These are phyloP conservation scores for Lonicera japonica DNA, from an alignment of 129 eudicot genomes.

Conservation along the genomic window DNA sequence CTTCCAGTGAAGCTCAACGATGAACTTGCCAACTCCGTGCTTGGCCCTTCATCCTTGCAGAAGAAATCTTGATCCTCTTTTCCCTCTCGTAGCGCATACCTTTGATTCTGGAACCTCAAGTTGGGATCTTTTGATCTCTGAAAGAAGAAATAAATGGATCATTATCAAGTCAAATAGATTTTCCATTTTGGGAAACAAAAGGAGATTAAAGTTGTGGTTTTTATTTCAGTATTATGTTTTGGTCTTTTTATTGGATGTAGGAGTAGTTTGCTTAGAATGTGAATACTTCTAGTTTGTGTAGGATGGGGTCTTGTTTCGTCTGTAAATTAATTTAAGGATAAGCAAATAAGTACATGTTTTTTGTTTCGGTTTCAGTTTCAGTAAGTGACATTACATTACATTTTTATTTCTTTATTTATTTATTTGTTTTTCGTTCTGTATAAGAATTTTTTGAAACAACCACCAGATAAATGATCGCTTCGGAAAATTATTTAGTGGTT, in stretches of 20 bases:
- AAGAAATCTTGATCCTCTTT: constrained; percentile 35
- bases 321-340: constrained; percentile 38
- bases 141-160: constrained; percentile 5
- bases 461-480: too few relatives aligned
- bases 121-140: not conserved
- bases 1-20: constrained; percentile 94
- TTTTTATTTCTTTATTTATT: too few relatives aligned
- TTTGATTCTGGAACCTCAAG: not conserved
- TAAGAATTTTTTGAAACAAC: too few relatives aligned
- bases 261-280: not conserved
- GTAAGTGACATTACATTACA: too few relatives aligned
- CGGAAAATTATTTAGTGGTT: too few relatives aligned
- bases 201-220: not conserved
- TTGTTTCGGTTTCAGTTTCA: not conserved
- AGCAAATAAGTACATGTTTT: constrained; percentile 14
- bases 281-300: constrained; percentile 10
- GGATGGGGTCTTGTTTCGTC: constrained; percentile 19
- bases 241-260: constrained; percentile 10
- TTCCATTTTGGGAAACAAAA: constrained; percentile 18
- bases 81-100: not conserved
- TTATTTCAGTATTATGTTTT: not conserved
- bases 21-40: constrained; percentile 67
- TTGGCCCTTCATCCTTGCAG: constrained; percentile 52
- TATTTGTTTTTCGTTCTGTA: too few relatives aligned
- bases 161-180: constrained; percentile 4